Percentiles rank a stretch among this genome's conserved stretches.
Evolutionary conservation across 805 yeast species (phyloP).

Genomic region (Saccharomycopsis oosterbeekiorum): DNA sequence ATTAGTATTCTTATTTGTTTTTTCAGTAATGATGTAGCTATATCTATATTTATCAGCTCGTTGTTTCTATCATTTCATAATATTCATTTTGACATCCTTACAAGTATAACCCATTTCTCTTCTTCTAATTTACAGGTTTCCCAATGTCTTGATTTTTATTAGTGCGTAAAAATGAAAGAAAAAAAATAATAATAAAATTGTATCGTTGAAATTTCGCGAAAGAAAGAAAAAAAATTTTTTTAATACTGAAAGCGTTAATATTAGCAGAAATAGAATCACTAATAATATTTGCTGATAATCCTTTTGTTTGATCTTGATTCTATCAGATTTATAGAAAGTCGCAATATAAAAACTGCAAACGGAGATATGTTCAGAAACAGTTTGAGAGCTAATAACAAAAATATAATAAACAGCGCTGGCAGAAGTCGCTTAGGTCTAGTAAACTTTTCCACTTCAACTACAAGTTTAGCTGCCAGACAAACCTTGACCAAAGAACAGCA

Average conservation of each 20-base stretch:
- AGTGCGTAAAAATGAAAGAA: not conserved
- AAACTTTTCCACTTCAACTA: slow-evolving; percentile 7
- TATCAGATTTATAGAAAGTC: too few species aligned
- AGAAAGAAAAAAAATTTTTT: not conserved
- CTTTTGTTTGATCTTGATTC: not conserved
- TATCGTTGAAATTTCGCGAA: not conserved
- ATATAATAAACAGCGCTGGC: not conserved
- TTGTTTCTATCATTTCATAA: not conserved
- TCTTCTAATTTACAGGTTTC: not conserved
- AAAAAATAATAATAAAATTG: not conserved
- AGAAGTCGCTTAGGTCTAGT: not conserved
- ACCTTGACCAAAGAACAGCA: slow-evolving; percentile 13
- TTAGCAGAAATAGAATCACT: not conserved
- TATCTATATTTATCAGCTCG: not conserved
- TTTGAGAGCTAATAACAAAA: not conserved
- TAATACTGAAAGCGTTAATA: not conserved
- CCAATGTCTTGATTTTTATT: not conserved
- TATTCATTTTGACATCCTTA: too few species aligned
- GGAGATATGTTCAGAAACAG: not conserved
- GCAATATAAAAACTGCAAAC: too few species aligned
- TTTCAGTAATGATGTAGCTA: too few species aligned
- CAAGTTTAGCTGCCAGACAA: not conserved
- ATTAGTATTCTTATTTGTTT: too few species aligned
- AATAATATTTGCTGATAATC: not conserved
- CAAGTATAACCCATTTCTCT: not conserved